Percentiles rank a stretch among this genome's conserved stretches.
phyloP scores from a whole-genome alignment of 768 basidiomycete species.

The Tulasnella sp. region DNA sequence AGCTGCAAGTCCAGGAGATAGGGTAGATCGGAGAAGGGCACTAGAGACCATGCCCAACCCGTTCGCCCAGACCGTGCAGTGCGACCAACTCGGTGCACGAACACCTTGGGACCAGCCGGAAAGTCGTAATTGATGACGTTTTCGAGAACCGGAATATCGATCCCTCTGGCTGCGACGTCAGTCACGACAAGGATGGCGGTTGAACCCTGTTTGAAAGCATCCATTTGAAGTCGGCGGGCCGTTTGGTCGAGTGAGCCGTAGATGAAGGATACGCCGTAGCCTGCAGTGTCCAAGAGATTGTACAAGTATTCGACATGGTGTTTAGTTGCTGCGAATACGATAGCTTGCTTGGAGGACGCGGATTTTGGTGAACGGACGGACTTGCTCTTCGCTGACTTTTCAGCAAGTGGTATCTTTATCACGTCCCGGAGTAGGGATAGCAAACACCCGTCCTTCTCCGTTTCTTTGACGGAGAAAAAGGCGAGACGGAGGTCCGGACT shows the following conservation, averaged over 20 bases:
- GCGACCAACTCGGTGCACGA: slow-evolving; percentile 93
- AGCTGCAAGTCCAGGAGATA: slow-evolving; percentile 87
- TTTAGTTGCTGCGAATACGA: slow-evolving; percentile 93
- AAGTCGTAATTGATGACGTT: slow-evolving; percentile 99
- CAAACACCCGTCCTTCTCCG: slow-evolving; percentile 89
- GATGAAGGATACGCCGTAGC: slow-evolving; percentile 86
- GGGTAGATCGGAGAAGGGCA: slow-evolving; percentile 75
- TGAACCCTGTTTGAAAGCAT: slow-evolving; percentile 67
- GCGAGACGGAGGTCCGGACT: slow-evolving; percentile 88
- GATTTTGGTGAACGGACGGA: slow-evolving; percentile 24
- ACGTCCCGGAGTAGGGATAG: slow-evolving; percentile 76
- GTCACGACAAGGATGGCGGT: slow-evolving; percentile 89
- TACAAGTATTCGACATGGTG: slow-evolving; percentile 96
- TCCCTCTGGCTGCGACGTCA: slow-evolving; percentile 95
- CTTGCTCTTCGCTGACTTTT: slow-evolving; percentile 27
- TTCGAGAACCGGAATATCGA: slow-evolving; percentile 93
- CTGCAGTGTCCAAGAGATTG: slow-evolving; percentile 61
- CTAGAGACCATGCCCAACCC: slow-evolving; percentile 95
- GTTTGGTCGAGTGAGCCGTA: slow-evolving; percentile 92
- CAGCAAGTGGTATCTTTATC: slow-evolving; percentile 63
- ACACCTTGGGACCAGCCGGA: slow-evolving; percentile 84
- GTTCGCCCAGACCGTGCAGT: slow-evolving; percentile 91
- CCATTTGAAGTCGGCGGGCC: slow-evolving; percentile 83
- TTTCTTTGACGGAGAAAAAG: slow-evolving; percentile 84
- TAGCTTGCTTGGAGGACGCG: slow-evolving; percentile 69